These are phyloP conservation scores for Prillingera fragicola DNA, from an alignment of 1,284 basidiomycete species.

Conservation along the genomic window DNA sequence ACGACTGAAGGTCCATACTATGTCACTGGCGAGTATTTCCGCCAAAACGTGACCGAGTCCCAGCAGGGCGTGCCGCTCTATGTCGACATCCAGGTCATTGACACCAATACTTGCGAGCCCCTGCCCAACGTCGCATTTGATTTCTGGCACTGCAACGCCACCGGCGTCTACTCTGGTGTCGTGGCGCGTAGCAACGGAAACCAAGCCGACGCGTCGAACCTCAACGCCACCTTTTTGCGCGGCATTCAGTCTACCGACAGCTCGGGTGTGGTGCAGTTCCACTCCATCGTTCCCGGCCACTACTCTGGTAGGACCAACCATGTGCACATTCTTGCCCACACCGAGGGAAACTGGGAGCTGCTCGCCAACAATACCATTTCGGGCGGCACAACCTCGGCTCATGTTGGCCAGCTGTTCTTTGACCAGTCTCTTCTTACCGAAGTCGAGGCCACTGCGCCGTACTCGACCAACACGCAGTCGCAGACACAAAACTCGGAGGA, in stretches of 20 bases:
- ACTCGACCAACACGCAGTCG: slow-evolving; percentile 36
- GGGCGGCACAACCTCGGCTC: slow-evolving; percentile 33
- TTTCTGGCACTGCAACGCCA: slow-evolving; percentile 58
- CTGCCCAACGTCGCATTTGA: slow-evolving; percentile 64
- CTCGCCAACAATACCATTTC: slow-evolving; percentile 39
- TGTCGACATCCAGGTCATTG: slow-evolving; percentile 49
- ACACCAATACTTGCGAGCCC: slow-evolving; percentile 66
- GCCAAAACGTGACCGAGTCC: slow-evolving; percentile 54
- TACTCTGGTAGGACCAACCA: slow-evolving; percentile 37
- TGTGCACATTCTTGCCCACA: slow-evolving; percentile 22
- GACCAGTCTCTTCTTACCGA: slow-evolving; percentile 47
- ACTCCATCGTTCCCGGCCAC: slow-evolving; percentile 64
- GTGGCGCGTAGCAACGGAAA: slow-evolving; percentile 39
- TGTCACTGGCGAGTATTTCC: slow-evolving; percentile 41
- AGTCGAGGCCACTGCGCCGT: slow-evolving; percentile 45
- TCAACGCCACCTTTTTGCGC: slow-evolving; percentile 55
- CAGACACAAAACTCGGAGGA: slow-evolving; percentile 14
- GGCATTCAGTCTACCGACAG: slow-evolving; percentile 63
- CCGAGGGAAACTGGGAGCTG: slow-evolving; percentile 8
- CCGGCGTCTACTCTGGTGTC: slow-evolving; percentile 51
- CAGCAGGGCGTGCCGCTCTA: slow-evolving; percentile 53
- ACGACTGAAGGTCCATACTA: slow-evolving; percentile 23
- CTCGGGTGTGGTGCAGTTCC: slow-evolving; percentile 63
- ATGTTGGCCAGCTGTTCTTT: slow-evolving; percentile 52
- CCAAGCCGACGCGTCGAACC: slow-evolving; percentile 42